phyloP scores from a whole-genome alignment of 805 yeast genomes.

The Cyberlindnera subsufficiens region DNA sequence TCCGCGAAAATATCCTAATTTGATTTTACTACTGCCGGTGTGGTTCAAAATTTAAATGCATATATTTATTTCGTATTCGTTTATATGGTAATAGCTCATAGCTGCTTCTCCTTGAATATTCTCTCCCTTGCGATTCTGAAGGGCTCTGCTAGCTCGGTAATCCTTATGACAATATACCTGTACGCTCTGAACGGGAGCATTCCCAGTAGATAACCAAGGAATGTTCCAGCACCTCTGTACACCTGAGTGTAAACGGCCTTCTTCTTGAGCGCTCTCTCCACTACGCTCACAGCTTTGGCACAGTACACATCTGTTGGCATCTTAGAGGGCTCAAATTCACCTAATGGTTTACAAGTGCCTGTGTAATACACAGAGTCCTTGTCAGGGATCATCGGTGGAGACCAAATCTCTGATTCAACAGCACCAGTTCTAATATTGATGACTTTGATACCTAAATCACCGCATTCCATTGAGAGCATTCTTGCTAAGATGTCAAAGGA shows the following conservation, averaged over 20 bases:
- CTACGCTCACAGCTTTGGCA: slow-evolving; percentile 30
- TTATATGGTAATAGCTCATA: too few species aligned
- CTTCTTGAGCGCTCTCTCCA: slow-evolving; percentile 9
- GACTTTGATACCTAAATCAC: slow-evolving; percentile 33
- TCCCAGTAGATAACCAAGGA: slow-evolving; percentile 7
- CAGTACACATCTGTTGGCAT: slow-evolving; percentile 33
- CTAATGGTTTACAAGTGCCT: neutral
- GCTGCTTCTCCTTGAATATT: too few species aligned
- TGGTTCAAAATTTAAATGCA: too few species aligned
- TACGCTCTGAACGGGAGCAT: slow-evolving; percentile 1
- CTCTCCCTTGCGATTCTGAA: neutral
- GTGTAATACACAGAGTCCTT: slow-evolving; percentile 12
- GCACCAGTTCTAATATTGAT: slow-evolving; percentile 35
- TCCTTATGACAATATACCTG: neutral
- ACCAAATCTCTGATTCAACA: slow-evolving; percentile 29
- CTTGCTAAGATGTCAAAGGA: slow-evolving; percentile 34
- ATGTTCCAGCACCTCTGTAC: slow-evolving; percentile 10
- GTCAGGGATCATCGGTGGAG: slow-evolving; percentile 4
- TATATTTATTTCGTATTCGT: too few species aligned
- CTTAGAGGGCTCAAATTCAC: slow-evolving; percentile 5
- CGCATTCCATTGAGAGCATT: slow-evolving; percentile 29
- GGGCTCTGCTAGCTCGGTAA: neutral
- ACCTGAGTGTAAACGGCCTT: slow-evolving; percentile 4
- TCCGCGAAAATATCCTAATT: too few species aligned
- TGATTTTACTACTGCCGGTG: too few species aligned